These are phyloP conservation scores for Atkinsonella hypoxylon DNA, from an alignment of 2,329 filamentous ascomycete species.

Conservation along the genomic window DNA sequence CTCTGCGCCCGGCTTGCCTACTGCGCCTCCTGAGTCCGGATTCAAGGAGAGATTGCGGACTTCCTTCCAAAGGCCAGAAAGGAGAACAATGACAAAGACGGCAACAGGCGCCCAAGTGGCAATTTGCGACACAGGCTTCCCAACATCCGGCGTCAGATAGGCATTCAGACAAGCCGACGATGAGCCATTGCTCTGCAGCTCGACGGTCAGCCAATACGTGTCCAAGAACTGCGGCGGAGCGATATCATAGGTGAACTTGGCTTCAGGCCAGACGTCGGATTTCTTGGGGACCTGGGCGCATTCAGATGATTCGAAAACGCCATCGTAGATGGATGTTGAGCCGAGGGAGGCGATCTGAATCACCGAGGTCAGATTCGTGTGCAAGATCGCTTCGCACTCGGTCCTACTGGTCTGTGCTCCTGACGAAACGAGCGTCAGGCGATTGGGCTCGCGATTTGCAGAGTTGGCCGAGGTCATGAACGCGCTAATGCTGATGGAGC, in stretches of 20 bases:
- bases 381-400: not conserved
- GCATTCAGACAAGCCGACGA: not conserved
- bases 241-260: not conserved
- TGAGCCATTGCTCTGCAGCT: not conserved
- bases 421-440: not conserved
- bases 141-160: conserved; percentile 1
- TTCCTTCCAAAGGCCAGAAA: not conserved
- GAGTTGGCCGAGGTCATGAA: not conserved
- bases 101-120: not conserved
- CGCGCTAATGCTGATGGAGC: not conserved
- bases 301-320: not conserved
- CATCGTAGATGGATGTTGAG: not conserved
- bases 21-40: not conserved
- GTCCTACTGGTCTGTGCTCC: not conserved
- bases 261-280: too few relatives aligned
- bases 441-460: not conserved
- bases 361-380: not conserved
- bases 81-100: not conserved
- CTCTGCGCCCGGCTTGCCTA: not conserved
- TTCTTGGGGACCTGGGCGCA: not conserved
- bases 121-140: not conserved
- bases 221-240: not conserved
- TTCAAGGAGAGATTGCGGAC: not conserved
- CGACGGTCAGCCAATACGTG: conserved; percentile 1
- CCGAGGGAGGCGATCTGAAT: not conserved